These are phyloP conservation scores for Globisporangium uncinulatum DNA, from an alignment of 352 stramenopile species.

Conservation along the genomic window DNA sequence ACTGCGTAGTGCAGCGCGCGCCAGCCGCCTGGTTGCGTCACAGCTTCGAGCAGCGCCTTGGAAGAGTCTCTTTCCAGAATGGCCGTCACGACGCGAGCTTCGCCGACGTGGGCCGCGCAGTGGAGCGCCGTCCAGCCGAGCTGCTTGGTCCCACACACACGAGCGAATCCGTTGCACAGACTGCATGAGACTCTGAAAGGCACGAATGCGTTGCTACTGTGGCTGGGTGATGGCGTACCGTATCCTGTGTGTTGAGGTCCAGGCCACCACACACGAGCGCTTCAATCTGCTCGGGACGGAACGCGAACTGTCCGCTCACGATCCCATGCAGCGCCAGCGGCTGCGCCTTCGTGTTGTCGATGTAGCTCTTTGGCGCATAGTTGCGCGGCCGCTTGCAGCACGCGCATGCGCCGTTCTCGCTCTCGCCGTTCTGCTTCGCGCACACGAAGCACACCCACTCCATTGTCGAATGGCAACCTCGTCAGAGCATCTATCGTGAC, in stretches of 20 bases:
- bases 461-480: neutral
- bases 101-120: constrained; percentile 3
- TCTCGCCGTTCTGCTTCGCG: constrained; percentile 10
- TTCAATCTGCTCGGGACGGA: constrained; percentile 7
- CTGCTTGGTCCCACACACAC: neutral
- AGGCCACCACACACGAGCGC: constrained; percentile 1
- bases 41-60: constrained; percentile 4
- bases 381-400: constrained; percentile 9
- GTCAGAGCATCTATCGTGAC: no score
- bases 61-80: constrained; percentile 3
- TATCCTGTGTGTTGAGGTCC: constrained; percentile 2
- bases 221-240: neutral
- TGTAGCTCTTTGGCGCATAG: constrained; percentile 10
- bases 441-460: constrained; percentile 12
- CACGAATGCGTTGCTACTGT: no score
- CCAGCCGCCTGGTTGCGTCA: constrained; percentile 7
- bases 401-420: neutral
- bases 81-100: constrained; percentile 2
- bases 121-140: constrained; percentile 9
- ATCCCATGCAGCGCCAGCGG: constrained; percentile 11
- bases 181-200: no score
- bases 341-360: constrained; percentile 3
- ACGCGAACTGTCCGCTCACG: constrained; percentile 1
- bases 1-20: constrained; percentile 10
- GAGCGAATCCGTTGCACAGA: neutral